Percentiles rank a stretch among this genome's conserved stretches.
Conservation (phyloP, 1,284 basidiomycete species). For the Cystobasidium slooffiae region DNA sequence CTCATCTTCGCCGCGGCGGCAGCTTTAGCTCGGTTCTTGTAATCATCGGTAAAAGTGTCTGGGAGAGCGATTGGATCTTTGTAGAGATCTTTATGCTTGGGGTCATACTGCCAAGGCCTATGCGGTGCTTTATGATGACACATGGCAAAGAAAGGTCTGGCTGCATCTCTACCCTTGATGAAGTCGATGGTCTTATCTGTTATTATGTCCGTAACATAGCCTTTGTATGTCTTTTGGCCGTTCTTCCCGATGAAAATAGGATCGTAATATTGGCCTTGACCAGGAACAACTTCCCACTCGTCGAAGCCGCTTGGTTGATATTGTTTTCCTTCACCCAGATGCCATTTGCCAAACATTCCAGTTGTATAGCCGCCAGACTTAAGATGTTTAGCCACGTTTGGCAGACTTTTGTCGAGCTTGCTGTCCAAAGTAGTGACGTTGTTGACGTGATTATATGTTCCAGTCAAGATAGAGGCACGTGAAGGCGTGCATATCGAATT, state of each 20-base stretch:
- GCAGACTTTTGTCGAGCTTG: slow-evolving; percentile 45
- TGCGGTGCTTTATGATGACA: slow-evolving; percentile 52
- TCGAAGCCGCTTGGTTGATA: slow-evolving; percentile 51
- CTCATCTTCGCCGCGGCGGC: slow-evolving; percentile 51
- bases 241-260: slow-evolving; percentile 47
- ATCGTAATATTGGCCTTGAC: slow-evolving; percentile 51
- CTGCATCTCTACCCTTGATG: slow-evolving; percentile 46
- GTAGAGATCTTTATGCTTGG: slow-evolving; percentile 50
- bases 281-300: slow-evolving; percentile 50
- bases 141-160: slow-evolving; percentile 50
- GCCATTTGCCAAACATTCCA: slow-evolving; percentile 50
- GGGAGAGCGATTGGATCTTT: slow-evolving; percentile 48
- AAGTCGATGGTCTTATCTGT: slow-evolving; percentile 51
- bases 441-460: slow-evolving; percentile 49
- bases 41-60: slow-evolving; percentile 50
- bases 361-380: slow-evolving; percentile 48
- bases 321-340: slow-evolving; percentile 49
- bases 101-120: slow-evolving; percentile 50
- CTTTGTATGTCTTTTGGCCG: slow-evolving; percentile 44
- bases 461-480: slow-evolving; percentile 48
- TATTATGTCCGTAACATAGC: slow-evolving; percentile 53
- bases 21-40: slow-evolving; percentile 50
- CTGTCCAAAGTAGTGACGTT: slow-evolving; percentile 41
- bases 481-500: slow-evolving; percentile 50
- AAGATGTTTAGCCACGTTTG: slow-evolving; percentile 50